These are phyloP conservation scores for Plasmodium reichenowi DNA, from an alignment of 169 alveolate genomes.

Conservation along the genomic window DNA sequence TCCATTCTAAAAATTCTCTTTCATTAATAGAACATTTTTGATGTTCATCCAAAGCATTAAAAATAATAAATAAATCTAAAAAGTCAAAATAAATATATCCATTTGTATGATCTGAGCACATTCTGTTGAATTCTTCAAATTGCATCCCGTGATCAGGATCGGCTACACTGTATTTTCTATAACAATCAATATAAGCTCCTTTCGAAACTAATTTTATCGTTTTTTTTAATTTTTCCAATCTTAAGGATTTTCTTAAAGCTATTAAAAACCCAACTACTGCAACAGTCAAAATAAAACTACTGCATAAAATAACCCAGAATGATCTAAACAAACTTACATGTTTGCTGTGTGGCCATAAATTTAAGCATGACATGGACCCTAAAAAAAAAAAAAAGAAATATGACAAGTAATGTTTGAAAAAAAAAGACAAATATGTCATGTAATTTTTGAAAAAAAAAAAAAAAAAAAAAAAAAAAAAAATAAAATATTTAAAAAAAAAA, in stretches of 20 bases:
- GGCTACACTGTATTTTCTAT: slow-evolving; percentile 90
- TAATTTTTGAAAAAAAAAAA: too few relatives aligned
- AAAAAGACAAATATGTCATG: too few relatives aligned
- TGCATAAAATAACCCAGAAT: slow-evolving; percentile 79
- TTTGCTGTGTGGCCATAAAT: slow-evolving; percentile 74
- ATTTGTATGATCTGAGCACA: slow-evolving; percentile 91
- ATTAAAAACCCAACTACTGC: slow-evolving; percentile 90
- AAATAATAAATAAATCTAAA: slow-evolving; percentile 90
- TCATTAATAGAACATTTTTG: slow-evolving; percentile 93
- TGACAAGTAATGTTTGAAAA: background rate
- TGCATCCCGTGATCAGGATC: slow-evolving; percentile 94
- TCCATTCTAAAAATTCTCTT: slow-evolving; percentile 92
- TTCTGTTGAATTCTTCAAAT: slow-evolving; percentile 91
- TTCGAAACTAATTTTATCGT: slow-evolving; percentile 86
- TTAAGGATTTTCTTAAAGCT: slow-evolving; percentile 89
- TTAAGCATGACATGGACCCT: slow-evolving; percentile 71
- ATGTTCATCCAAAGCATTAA: slow-evolving; percentile 92
- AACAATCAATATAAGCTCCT: slow-evolving; percentile 90
- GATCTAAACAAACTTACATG: slow-evolving; percentile 76
- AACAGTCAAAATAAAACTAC: slow-evolving; percentile 86
- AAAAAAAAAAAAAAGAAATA: background rate
- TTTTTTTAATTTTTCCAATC: slow-evolving; percentile 90
- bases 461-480: too few relatives aligned
- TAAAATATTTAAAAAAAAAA: too few relatives aligned
- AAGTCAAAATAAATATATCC: slow-evolving; percentile 91